phyloP scores from a whole-genome alignment of 768 basidiomycete species.

The Botryobasidium botryosum region DNA sequence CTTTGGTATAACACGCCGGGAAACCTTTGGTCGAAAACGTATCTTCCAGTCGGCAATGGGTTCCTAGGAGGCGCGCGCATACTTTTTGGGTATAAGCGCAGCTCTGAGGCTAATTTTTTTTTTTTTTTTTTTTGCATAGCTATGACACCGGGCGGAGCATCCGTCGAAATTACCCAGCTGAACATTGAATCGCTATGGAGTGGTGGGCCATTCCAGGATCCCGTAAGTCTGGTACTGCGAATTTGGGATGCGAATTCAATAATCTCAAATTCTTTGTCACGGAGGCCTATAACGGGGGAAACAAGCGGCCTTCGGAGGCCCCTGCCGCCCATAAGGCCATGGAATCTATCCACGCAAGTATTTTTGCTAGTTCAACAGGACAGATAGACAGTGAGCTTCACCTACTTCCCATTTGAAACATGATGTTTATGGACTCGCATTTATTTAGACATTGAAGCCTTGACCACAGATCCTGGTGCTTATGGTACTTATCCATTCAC shows the following conservation, averaged over 20 bases:
- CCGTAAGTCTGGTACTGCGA: constrained; percentile 11
- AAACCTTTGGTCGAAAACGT: constrained; percentile 38
- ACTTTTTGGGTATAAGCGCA: neutral
- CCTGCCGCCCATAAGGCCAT: too few species aligned
- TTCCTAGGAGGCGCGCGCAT: constrained; percentile 24
- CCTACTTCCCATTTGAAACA: constrained; percentile 6
- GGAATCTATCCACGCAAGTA: too few species aligned
- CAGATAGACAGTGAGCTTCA: neutral
- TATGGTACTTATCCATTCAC: too few species aligned
- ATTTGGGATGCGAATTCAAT: neutral
- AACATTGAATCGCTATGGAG: constrained; percentile 68
- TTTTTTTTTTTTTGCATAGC: constrained; percentile 24
- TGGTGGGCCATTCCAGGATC: constrained; percentile 52
- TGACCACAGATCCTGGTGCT: too few species aligned
- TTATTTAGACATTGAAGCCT: too few species aligned
- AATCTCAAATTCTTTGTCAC: too few species aligned
- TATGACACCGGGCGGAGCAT: constrained; percentile 45
- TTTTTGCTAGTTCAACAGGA: neutral
- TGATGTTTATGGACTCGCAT: too few species aligned
- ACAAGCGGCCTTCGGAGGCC: too few species aligned
- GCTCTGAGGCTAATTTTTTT: neutral
- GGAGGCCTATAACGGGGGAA: too few species aligned
- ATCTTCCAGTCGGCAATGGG: constrained; percentile 59
- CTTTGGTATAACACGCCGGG: constrained; percentile 49
- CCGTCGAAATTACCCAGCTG: constrained; percentile 42